Evolutionary conservation across 352 stramenopile genomes (phyloP), one percentile per base, ranked within the genome.

Genomic region (Globisporangium spiculum): DNA sequence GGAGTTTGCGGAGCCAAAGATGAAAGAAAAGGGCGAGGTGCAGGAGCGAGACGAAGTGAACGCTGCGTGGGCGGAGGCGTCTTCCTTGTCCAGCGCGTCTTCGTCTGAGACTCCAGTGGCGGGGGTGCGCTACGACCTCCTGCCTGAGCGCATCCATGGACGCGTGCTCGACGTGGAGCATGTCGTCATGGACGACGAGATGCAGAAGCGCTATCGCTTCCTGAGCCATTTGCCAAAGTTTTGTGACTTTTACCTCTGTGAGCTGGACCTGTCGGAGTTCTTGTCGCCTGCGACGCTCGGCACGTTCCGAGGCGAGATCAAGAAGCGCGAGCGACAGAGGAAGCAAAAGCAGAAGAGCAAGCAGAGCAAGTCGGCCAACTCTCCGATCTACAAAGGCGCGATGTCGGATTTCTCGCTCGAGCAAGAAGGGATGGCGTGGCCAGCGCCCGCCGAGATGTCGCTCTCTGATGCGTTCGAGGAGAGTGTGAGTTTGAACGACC

Each of bases 211-310:
- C 10, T 96, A 93, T 57, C 86, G 88, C 22, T 97, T 96, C 60
- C 69, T 97, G 57, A 90, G 77, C 61, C 91, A 97, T 57, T 72
- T 97, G 46, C 91, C 91, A 18, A 79, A 81, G 24, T 93, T 93
- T 66, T 96, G 88, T 60, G 86, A 96, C 66, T 92, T 97, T 22
- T 95, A 91, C 77, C 77, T 97, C 34, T 92, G 89, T 36, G 91
- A 97, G 64, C 52, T 97, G 32, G 89, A 97, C 53, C 68, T 97
- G 55, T 77, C 72, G 38, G 74, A 78, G n/a, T 61, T 90, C 20
- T 65, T 97, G 24, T 96, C 89, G 7, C 61, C 78, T 1, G 79
- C 79, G 22, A 96, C 88, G n/a, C 66, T 84, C 16, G 64, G 74
- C 12, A 65, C 72, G 10, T 97, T 96, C 63, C 76, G 75, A 27